These are phyloP conservation scores for Penicillium parvum DNA, from an alignment of 495 filamentous ascomycete genomes.

Conservation along the genomic window DNA sequence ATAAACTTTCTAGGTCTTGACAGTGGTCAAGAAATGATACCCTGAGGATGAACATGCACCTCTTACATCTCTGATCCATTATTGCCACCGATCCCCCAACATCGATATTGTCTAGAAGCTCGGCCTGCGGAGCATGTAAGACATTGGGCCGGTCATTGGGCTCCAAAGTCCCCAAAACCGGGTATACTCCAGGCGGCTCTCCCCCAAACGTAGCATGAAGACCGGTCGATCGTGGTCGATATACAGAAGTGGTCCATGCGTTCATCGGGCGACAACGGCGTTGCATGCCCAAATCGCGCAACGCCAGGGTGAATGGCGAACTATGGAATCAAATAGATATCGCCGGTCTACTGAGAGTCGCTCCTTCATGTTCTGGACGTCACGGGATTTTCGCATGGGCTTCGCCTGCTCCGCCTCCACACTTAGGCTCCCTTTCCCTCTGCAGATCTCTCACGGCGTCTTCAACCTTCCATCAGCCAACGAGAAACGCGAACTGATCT, in stretches of 20 bases:
- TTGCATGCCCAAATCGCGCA: conserved; percentile 12
- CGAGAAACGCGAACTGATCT: conserved; percentile 9
- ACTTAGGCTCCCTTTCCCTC: conserved; percentile 14
- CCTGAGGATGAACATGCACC: conserved; percentile 12
- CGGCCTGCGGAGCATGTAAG: conserved; percentile 13
- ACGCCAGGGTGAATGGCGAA: neutral
- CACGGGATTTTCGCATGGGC: conserved; percentile 18
- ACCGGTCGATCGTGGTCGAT: conserved; percentile 8
- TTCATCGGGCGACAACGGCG: conserved; percentile 20
- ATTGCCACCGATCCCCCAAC: conserved; percentile 1
- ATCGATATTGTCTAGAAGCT: conserved; percentile 4
- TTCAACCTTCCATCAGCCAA: conserved; percentile 16
- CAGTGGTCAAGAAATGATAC: conserved; percentile 7
- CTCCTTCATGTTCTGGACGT: too few relatives aligned
- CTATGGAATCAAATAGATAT: too few relatives aligned
- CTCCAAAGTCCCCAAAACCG: conserved; percentile 13
- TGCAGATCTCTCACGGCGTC: conserved; percentile 19
- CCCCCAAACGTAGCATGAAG: conserved; percentile 5
- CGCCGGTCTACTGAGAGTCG: too few relatives aligned
- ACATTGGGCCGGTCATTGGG: conserved; percentile 26
- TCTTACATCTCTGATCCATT: conserved; percentile 1
- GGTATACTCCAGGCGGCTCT: conserved; percentile 9
- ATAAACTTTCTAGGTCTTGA: conserved; percentile 10
- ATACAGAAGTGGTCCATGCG: conserved; percentile 20
- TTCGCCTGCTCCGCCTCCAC: conserved; percentile 17